Evolutionary conservation across 2,329 filamentous ascomycete genomes (phyloP), one percentile per base, ranked within the genome.

Genomic region (Fusarium sp.): DNA sequence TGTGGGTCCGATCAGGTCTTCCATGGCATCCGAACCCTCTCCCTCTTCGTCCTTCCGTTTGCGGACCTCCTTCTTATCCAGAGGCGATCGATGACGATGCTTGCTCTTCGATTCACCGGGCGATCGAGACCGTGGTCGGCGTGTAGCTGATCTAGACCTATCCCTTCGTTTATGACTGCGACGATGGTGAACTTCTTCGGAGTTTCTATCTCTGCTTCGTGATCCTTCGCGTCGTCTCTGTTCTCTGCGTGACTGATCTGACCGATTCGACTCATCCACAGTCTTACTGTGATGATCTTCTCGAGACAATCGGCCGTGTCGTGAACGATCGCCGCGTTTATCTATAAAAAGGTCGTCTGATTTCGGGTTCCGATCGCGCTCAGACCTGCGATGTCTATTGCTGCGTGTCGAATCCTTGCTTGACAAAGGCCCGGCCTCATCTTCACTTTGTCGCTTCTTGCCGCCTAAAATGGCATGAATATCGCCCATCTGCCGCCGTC

Each of bases 1-100:
- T 11, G 87, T 88, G 2, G 93, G 93, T 0, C 94, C 94, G 33
- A 97, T 89, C 20, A 95, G 81, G 5, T 90, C 88, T 57, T 94
- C 90, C 5, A 94, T 80, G 2, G 92, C 90, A 75, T 96, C 92
- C 0, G 91, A 94, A 37, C 75, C 73, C 7, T 75, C 65, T 25
- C 67, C 58, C 6, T 61, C 27, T 29, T 49, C 47, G 17, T 61
- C 40, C 29, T 59, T 73, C 43, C 52, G 40, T 51, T 71, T 71
- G 23, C 54, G 58, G 52, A 48, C 35, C 40, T 69, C 48, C 10
- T 57, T 67, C 42, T 59, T 51, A 14, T 62, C 43, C 47, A 69
- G 29, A 23, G 72, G 71, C 17, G 76, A 79, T 25, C 77, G 75
- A 54, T 79, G 70, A 33, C 77, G 76, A 58, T 80, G 76, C 36